Percentiles rank a stretch among this genome's conserved stretches.
These are phyloP conservation scores for Domatiomyces globalis DNA, from an alignment of 2,329 filamentous ascomycete species.

Conservation along the genomic window DNA sequence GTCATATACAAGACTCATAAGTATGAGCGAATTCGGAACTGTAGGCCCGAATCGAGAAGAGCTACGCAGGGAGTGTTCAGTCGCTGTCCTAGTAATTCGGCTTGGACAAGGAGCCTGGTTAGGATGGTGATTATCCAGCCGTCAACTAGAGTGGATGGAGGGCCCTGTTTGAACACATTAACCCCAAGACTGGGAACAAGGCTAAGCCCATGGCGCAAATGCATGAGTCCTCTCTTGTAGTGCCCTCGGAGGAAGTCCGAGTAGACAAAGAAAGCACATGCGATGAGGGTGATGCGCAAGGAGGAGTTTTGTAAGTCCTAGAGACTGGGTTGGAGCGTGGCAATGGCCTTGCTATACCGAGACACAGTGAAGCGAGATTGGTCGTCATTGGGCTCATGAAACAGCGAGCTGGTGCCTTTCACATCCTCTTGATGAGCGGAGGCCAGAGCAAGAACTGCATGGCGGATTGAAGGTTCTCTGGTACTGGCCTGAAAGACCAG, in stretches of 20 bases:
- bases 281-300: constrained; percentile 27
- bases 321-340: constrained; percentile 22
- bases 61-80: too few species aligned
- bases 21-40: too few species aligned
- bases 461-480: constrained; percentile 29
- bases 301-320: constrained; percentile 18
- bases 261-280: constrained; percentile 29
- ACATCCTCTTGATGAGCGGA: constrained; percentile 22
- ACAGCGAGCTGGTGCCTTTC: constrained; percentile 3
- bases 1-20: too few species aligned
- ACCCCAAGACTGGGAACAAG: constrained; percentile 13
- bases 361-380: constrained; percentile 20
- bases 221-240: constrained; percentile 18
- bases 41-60: too few species aligned
- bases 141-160: constrained; percentile 12
- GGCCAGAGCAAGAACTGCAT: constrained; percentile 30
- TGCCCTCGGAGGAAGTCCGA: constrained; percentile 28
- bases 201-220: constrained; percentile 22
- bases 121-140: constrained; percentile 19
- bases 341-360: constrained; percentile 31
- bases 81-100: constrained; percentile 19
- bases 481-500: constrained; percentile 28
- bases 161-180: constrained; percentile 3
- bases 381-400: neutral
- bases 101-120: constrained; percentile 20